Evolutionary conservation across 2,329 filamentous ascomycete species (phyloP).

Genomic region (Domatiomyces catenatus): DNA sequence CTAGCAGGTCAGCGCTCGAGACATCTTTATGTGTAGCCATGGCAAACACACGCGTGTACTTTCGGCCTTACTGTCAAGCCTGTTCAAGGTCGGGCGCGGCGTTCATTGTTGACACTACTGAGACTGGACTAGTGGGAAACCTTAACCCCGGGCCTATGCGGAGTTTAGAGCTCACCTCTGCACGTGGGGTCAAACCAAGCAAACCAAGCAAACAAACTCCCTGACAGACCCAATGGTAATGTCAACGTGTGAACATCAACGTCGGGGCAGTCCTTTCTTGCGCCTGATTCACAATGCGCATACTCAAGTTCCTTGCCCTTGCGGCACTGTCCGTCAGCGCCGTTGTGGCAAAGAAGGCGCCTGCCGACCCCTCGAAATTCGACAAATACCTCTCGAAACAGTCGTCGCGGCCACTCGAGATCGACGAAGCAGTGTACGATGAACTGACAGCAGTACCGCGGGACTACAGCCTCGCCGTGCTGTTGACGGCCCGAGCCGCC

Average conservation of each 20-base stretch:
- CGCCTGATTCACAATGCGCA: conserved; percentile 44
- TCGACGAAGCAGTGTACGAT: conserved; percentile 61
- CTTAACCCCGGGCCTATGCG: not conserved
- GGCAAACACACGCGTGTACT: not conserved
- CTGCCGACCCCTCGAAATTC: conserved; percentile 39
- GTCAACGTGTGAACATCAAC: not conserved
- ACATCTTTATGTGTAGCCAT: conserved; percentile 10
- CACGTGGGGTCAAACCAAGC: too few relatives aligned
- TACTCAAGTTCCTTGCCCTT: conserved; percentile 48
- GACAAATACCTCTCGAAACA: conserved; percentile 54
- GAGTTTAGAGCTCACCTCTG: not conserved
- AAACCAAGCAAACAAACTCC: too few relatives aligned
- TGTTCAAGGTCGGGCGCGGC: not conserved
- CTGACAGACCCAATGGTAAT: not conserved
- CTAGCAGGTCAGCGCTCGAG: conserved; percentile 8
- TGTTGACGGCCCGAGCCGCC: conserved; percentile 72
- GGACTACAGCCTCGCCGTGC: conserved; percentile 67
- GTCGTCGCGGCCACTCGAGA: conserved; percentile 53
- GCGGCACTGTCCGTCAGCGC: conserved; percentile 46
- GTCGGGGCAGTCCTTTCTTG: not conserved
- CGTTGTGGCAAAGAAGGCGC: conserved; percentile 44
- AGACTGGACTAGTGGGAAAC: conserved; percentile 2
- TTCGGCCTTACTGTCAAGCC: not conserved
- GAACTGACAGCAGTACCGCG: conserved; percentile 61
- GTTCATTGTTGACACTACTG: conserved; percentile 1